Percentiles rank a stretch among this genome's conserved stretches.
Evolutionary conservation across 768 basidiomycete species (phyloP).

Genomic region (Mycena crocata): DNA sequence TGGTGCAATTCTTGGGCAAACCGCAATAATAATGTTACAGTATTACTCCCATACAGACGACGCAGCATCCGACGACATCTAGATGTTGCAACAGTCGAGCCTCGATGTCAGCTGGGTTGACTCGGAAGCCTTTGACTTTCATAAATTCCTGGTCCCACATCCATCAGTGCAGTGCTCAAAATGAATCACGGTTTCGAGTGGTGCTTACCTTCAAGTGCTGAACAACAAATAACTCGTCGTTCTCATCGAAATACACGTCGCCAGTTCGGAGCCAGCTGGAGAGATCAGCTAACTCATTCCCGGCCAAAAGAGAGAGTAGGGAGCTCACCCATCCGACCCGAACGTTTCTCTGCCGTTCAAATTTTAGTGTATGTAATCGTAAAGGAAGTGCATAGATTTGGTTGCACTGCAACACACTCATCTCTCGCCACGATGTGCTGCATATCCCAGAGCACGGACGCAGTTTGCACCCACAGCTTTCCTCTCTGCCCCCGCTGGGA

Average conservation of each 20-base stretch:
- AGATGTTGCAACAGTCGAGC: background rate
- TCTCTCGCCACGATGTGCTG: background rate
- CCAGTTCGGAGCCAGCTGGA: background rate
- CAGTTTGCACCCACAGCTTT: background rate
- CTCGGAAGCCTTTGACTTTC: conserved; percentile 1
- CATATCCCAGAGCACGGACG: background rate
- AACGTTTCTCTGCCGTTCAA: background rate
- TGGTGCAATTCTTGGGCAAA: too few relatives aligned
- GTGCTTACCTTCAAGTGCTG: background rate
- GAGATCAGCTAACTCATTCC: background rate
- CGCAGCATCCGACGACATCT: background rate
- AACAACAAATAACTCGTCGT: background rate
- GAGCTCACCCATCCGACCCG: background rate
- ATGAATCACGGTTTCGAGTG: too few relatives aligned
- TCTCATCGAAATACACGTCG: background rate
- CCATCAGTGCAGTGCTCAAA: background rate
- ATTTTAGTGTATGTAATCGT: too few relatives aligned
- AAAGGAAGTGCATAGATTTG: background rate
- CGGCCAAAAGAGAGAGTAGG: background rate
- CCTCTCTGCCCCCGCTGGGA: background rate
- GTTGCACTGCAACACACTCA: background rate
- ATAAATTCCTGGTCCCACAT: background rate
- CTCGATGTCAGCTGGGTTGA: background rate
- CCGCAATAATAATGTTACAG: too few relatives aligned
- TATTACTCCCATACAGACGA: too few relatives aligned